Evolutionary conservation across 108 stramenopile species (phyloP).

Genomic region (Poteriospumella lacustris): DNA sequence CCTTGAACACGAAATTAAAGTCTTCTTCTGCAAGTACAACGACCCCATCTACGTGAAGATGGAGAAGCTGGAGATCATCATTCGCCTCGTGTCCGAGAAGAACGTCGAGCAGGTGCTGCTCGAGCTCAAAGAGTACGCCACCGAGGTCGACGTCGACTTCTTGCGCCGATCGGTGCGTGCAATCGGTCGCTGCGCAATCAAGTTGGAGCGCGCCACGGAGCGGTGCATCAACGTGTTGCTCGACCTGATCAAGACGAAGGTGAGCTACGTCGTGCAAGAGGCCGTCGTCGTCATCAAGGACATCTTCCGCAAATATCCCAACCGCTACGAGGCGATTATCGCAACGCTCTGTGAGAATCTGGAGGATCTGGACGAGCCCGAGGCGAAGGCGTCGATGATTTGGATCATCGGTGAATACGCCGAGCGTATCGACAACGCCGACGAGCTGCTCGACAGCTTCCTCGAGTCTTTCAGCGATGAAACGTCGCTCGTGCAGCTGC

Average conservation of each 20-base stretch:
- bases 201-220: constrained; percentile 94
- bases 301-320: constrained; percentile 98
- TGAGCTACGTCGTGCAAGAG: constrained; percentile 97
- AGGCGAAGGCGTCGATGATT: constrained; percentile 95
- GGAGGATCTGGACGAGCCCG: constrained; percentile 96
- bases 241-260: constrained; percentile 96
- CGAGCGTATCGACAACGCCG: constrained; percentile 97
- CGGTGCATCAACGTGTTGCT: constrained; percentile 95
- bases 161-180: constrained; percentile 93
- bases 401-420: constrained; percentile 99
- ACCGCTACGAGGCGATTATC: constrained; percentile 96
- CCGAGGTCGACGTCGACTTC: constrained; percentile 97
- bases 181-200: constrained; percentile 91
- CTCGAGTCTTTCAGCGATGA: constrained; percentile 92
- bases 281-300: constrained; percentile 98
- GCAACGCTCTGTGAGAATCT: constrained; percentile 95
- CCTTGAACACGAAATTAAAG: constrained; percentile 94
- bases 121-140: constrained; percentile 97
- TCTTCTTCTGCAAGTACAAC: constrained; percentile 99
- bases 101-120: constrained; percentile 92
- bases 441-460: constrained; percentile 93
- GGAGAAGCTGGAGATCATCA: constrained; percentile 99
- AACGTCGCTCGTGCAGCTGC: constrained; percentile 84
- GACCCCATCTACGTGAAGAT: constrained; percentile 99
- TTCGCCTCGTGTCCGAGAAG: constrained; percentile 86